Percentiles rank a stretch among this genome's conserved stretches.
Evolutionary conservation across 176 grass and related monocot species (phyloP).

Genomic region (Pharus latifolius): DNA sequence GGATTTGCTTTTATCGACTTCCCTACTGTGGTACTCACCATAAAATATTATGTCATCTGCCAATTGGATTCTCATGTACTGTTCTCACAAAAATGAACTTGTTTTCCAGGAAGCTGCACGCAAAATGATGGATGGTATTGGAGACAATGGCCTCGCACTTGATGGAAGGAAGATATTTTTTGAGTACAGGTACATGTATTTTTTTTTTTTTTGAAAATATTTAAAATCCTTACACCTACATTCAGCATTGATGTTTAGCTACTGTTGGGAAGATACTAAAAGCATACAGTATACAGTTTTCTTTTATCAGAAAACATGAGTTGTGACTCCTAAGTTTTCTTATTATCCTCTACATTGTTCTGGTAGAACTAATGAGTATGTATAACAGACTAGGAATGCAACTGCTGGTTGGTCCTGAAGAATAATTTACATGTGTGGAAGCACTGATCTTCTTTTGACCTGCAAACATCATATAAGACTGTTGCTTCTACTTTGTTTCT

Average conservation of each 20-base stretch:
- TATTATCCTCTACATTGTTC: too few relatives aligned
- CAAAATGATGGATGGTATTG: conserved; percentile 69
- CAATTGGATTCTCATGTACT: conserved; percentile 2
- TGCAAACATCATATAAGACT: too few relatives aligned
- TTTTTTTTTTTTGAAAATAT: background rate
- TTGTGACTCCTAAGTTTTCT: too few relatives aligned
- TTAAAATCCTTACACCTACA: background rate
- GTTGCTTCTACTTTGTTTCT: too few relatives aligned
- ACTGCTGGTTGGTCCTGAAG: too few relatives aligned
- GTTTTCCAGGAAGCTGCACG: conserved; percentile 76
- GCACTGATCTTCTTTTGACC: too few relatives aligned
- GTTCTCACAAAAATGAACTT: conserved; percentile 9
- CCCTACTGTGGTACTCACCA: conserved; percentile 66
- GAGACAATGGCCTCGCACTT: conserved; percentile 61
- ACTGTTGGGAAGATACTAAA: background rate
- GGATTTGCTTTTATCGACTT: conserved; percentile 99
- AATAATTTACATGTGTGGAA: too few relatives aligned
- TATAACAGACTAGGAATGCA: too few relatives aligned
- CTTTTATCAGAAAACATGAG: too few relatives aligned
- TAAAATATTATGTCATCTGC: conserved; percentile 13
- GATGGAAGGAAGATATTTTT: conserved; percentile 88
- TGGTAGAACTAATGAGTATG: too few relatives aligned
- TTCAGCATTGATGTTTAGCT: background rate
- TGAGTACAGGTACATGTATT: conserved; percentile 61
- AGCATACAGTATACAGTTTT: too few relatives aligned